Base-by-base conservation (phyloP, 2,329 filamentous ascomycete species). In the Penicillium sp. region DNA sequence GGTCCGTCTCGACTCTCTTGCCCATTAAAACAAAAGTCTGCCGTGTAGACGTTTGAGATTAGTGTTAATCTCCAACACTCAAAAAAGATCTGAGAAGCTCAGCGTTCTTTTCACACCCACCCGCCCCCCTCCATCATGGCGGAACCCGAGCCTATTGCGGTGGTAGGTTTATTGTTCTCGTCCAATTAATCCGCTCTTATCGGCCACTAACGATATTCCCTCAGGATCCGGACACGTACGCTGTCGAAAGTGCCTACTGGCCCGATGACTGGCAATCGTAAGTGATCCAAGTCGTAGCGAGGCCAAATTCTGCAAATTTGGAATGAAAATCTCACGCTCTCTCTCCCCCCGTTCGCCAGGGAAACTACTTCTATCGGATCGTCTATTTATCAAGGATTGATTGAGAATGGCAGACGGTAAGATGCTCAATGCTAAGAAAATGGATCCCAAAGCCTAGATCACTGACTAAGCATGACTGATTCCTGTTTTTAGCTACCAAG, bases 321-420 rank as follows among this genome's bases (percentile, higher is more conserved):
- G 8, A 22, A 13, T 12, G 40, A 37, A 40, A 54, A 42, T 33
- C 17, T 28, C 28, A 33, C 13, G 28, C 6, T 10, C 56, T 17
- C 10, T 9, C 33, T 3, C 22, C 30, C 9, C 6, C 10, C 10
- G 15, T 12, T 22, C 45, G 33, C n/a, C 22, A 64, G 62, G 40
- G 65, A 69, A 47, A 69, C 67, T 1, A 66, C 65, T 4, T 69
- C 67, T 19, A 66, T 69, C 28, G 62, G 60, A n/a, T 69, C 67
- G n/a, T 62, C 62, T 5, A 65, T 69, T 22, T 69, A 69, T 56
- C 61, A 63, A 19, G 67, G 67, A 2, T 33, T 69, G 19, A 63
- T 65, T 15, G 61, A 66, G 53, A 65, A 69, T 65, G 67, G 67
- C 35, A 61, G 67, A 45, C 62, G 67, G 59, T 69, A 54, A 38